Conservation (phyloP, 2,329 filamentous ascomycete species). For the Penicillium aurantiogriseum region DNA sequence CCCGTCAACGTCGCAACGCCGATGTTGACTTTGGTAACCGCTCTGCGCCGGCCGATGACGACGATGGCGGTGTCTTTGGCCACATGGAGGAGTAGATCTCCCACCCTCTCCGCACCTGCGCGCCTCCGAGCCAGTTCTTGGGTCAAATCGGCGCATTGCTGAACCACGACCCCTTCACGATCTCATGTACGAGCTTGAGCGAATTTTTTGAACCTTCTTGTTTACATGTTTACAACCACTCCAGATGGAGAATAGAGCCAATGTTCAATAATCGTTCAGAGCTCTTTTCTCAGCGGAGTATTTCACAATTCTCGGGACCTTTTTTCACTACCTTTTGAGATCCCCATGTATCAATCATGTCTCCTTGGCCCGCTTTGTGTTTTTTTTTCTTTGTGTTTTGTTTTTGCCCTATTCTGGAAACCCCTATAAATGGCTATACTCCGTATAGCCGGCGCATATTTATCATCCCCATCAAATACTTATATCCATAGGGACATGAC, state of each 20-base stretch:
- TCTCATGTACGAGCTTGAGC: conserved; percentile 41
- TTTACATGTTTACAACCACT: conserved; percentile 23
- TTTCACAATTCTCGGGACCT: conserved; percentile 20
- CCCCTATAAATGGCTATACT: conserved; percentile 22
- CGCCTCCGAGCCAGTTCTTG: conserved; percentile 3
- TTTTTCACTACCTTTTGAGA: conserved; percentile 11
- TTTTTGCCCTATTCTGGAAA: conserved; percentile 18
- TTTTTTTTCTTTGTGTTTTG: conserved; percentile 5
- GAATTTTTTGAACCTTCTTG: conserved; percentile 33
- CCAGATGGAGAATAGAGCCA: conserved; percentile 7
- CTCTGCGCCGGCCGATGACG: conserved; percentile 70
- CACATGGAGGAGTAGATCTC: conserved; percentile 80
- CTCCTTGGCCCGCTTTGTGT: conserved; percentile 20
- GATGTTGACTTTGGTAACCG: conserved; percentile 38
- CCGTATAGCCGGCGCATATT: conserved; percentile 24
- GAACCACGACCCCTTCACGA: conserved; percentile 31
- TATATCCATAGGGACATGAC: conserved; percentile 9
- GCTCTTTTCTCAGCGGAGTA: conserved; percentile 18
- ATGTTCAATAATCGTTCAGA: not conserved
- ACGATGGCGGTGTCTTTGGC: conserved; percentile 94
- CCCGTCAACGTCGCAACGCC: conserved; percentile 36
- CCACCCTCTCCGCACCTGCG: not conserved
- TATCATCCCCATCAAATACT: conserved; percentile 15
- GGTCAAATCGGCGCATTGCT: conserved; percentile 12
- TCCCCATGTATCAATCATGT: conserved; percentile 29